phyloP scores from a whole-genome alignment of 805 yeast species.

The Kockiozyma suomiensis region DNA sequence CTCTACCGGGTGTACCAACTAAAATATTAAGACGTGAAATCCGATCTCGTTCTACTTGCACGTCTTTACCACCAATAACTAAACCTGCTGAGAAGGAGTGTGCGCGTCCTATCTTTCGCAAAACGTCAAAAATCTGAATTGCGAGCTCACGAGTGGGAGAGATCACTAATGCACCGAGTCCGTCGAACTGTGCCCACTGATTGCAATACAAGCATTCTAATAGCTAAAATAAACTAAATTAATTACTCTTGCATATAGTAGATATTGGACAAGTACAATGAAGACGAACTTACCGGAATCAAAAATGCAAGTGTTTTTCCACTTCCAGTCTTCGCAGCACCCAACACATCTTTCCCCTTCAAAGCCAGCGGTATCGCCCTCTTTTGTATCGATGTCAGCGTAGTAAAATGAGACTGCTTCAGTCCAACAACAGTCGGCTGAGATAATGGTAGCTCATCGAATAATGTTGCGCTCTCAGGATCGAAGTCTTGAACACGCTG shows the following conservation, averaged over 20 bases:
- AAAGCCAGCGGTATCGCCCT: conserved; percentile 75
- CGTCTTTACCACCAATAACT: conserved; percentile 92
- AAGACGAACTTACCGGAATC: conserved; percentile 61
- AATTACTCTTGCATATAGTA: no score
- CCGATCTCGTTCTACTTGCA: conserved; percentile 77
- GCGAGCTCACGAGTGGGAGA: conserved; percentile 93
- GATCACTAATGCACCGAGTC: conserved; percentile 85
- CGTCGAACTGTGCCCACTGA: conserved; percentile 80
- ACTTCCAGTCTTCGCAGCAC: conserved; percentile 88
- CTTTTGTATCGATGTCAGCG: conserved; percentile 83
- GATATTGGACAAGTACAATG: no score
- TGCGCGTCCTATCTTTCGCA: conserved; percentile 75
- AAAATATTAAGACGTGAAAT: conserved; percentile 76
- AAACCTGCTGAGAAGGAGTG: conserved; percentile 83
- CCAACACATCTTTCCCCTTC: conserved; percentile 77
- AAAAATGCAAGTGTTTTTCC: conserved; percentile 89
- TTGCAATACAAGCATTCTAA: conserved; percentile 57
- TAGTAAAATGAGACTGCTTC: conserved; percentile 72
- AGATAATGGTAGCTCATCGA: conserved; percentile 36
- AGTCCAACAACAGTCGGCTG: conserved; percentile 41
- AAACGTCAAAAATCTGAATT: conserved; percentile 84
- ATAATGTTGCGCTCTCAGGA: conserved; percentile 15
- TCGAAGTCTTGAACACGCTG: conserved; percentile 18
- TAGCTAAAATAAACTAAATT: no score
- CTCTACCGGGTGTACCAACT: conserved; percentile 90